These are phyloP conservation scores for Alternaria postmessia DNA, from an alignment of 2,329 filamentous ascomycete genomes.

Conservation along the genomic window DNA sequence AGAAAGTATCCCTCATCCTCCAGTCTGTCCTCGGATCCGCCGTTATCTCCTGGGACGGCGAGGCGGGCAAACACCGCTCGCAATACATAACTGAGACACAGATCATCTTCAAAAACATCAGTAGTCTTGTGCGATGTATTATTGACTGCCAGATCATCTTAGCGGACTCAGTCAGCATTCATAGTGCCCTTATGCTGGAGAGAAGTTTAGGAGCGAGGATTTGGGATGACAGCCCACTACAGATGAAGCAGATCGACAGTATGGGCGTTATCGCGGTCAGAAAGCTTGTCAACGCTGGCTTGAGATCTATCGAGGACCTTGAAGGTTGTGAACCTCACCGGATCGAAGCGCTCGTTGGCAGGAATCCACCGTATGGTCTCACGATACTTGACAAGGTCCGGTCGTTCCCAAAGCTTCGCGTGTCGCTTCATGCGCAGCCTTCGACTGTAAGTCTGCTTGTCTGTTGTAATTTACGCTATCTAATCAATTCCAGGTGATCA, in stretches of 20 bases:
- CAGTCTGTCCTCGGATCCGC: conserved; percentile 75
- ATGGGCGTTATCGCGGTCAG: conserved; percentile 79
- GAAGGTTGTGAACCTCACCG: conserved; percentile 70
- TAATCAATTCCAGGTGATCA: conserved; percentile 25
- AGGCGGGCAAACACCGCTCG: conserved; percentile 61
- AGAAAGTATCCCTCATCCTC: conserved; percentile 81
- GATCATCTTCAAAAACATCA: conserved; percentile 72
- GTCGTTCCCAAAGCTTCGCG: conserved; percentile 73
- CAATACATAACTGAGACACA: conserved; percentile 68
- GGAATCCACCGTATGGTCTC: conserved; percentile 83
- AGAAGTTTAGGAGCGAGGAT: conserved; percentile 76
- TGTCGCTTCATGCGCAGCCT: conserved; percentile 61
- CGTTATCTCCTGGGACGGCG: conserved; percentile 63
- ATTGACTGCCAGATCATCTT: conserved; percentile 73
- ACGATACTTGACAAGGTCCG: conserved; percentile 71
- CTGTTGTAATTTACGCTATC: neutral
- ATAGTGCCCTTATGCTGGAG: conserved; percentile 77
- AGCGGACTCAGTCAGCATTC: conserved; percentile 72
- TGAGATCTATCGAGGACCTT: conserved; percentile 76
- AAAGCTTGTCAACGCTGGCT: conserved; percentile 74
- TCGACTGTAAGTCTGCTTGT: conserved; percentile 47
- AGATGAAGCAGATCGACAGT: conserved; percentile 82
- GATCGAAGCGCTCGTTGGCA: conserved; percentile 79
- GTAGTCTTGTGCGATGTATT: conserved; percentile 76
- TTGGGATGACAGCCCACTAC: conserved; percentile 83